These are phyloP conservation scores for Colletotrichum truncatum DNA, from an alignment of 2,329 filamentous ascomycete species.

Conservation along the genomic window DNA sequence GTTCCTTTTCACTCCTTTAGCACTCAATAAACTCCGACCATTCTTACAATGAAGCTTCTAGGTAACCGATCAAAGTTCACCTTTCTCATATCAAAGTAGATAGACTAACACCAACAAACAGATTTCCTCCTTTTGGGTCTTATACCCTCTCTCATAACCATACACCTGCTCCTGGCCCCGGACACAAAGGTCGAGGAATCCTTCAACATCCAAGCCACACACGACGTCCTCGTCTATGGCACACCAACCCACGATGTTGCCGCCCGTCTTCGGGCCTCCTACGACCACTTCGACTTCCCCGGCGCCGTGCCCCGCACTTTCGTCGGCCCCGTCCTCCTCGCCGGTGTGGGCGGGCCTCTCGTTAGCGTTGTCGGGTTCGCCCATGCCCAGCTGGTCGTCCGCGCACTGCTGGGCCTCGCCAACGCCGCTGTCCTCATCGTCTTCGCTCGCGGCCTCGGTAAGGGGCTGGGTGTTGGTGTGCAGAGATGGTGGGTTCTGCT, in stretches of 20 bases:
- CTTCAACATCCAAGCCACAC: conserved; percentile 94
- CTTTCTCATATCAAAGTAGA: too few species aligned
- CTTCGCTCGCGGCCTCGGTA: conserved; percentile 71
- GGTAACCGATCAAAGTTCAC: conserved; percentile 23
- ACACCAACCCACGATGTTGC: conserved; percentile 68
- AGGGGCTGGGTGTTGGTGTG: conserved; percentile 73
- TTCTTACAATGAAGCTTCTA: conserved; percentile 34
- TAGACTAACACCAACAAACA: conserved; percentile 36
- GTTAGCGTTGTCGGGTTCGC: conserved; percentile 64
- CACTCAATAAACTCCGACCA: too few species aligned
- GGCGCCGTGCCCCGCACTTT: conserved; percentile 94
- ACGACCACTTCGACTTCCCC: conserved; percentile 91
- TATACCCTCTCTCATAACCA: conserved; percentile 69
- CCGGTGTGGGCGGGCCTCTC: conserved; percentile 75
- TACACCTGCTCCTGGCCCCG: conserved; percentile 79
- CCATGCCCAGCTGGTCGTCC: conserved; percentile 70
- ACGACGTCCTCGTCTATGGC: conserved; percentile 88
- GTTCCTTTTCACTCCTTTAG: neutral
- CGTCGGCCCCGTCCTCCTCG: conserved; percentile 80
- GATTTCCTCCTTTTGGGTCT: conserved; percentile 61
- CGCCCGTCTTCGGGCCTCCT: conserved; percentile 67
- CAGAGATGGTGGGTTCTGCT: conserved; percentile 84
- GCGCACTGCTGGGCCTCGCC: conserved; percentile 79
- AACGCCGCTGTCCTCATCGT: conserved; percentile 76
- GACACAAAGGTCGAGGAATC: conserved; percentile 99